Base-by-base conservation (phyloP, 1,139 yeast species). In the Oligophagozyma castellii region DNA sequence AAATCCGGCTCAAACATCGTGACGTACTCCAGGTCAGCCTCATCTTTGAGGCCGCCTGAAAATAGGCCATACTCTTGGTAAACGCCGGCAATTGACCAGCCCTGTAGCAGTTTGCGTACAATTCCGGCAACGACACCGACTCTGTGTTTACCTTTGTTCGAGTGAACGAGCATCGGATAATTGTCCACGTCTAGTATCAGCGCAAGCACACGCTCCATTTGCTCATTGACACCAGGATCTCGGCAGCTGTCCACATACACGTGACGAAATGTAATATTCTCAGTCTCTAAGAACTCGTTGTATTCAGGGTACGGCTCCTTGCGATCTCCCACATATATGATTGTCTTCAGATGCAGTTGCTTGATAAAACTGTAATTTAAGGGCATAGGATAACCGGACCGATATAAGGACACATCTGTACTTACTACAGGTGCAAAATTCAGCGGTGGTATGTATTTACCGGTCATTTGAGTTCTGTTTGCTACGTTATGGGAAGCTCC, bases 71-170 rank as follows among this genome's bases (percentile, higher is more conserved):
- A 89, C 51, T 89, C 98, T 50, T 84, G 95, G 53, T 83, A 89
- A 4, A 83, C 78, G 1, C 95, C 93, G 30, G 94, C 77, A 46
- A 81, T 63, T 36, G 92, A 73, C 98, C 98, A 86, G 2, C 93
- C 93, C 53, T 84, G 95, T 24, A 84, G 59, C 35, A 78, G 53
- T 48, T 80, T 81, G 29, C 98, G 59, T 69, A 86, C 74, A 15
- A 81, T 65, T 0, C 95, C 98, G 12, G 84, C 92, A 26, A 84
- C 61, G 2, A 89, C 84, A 0, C 96, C 96, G 1, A 83, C 86
- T 28, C 98, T 58, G 50, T 89, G 98, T 51, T 89, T 86, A 5
- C 98, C 96, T 56, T 89, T 89, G 51, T 86, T 83, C 3, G 95
- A 81, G 52, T 89, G 96, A 11, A 89, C 69, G 35, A 89, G 61